Conservation (phyloP, 2,329 filamentous ascomycete genomes). For the Trichoderma endophyticum region DNA sequence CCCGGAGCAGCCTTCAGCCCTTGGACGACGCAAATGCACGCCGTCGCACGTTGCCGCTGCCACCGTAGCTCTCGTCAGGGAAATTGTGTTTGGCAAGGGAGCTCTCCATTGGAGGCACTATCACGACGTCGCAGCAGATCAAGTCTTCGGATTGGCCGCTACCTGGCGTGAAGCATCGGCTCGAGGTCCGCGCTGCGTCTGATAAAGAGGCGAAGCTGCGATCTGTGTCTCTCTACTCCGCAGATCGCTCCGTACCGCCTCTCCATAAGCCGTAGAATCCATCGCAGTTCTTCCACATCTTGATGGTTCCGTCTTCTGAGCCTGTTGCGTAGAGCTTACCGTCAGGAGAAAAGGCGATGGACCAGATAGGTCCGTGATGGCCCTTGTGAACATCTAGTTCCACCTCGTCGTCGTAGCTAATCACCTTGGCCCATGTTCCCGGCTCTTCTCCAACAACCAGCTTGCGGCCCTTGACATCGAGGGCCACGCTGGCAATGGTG, state of each 20-base stretch:
- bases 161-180: slow-evolving; percentile 19
- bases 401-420: slow-evolving; percentile 78
- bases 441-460: slow-evolving; percentile 87
- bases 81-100: background rate
- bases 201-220: slow-evolving; percentile 25
- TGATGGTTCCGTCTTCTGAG: slow-evolving; percentile 96
- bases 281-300: slow-evolving; percentile 75
- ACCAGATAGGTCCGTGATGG: slow-evolving; percentile 97
- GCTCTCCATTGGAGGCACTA: background rate
- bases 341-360: slow-evolving; percentile 88
- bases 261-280: slow-evolving; percentile 64
- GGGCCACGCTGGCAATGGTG: slow-evolving; percentile 84
- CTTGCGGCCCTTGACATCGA: slow-evolving; percentile 77
- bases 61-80: background rate
- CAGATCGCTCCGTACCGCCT: slow-evolving; percentile 41
- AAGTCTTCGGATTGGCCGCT: slow-evolving; percentile 17
- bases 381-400: slow-evolving; percentile 94
- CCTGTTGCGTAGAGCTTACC: slow-evolving; percentile 95
- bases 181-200: slow-evolving; percentile 19
- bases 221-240: slow-evolving; percentile 36
- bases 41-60: background rate
- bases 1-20: background rate
- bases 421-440: slow-evolving; percentile 95
- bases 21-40: background rate
- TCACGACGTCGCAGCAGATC: background rate